These are phyloP conservation scores for Streptanthus diversifolius DNA, from an alignment of 345 rosid species.

Conservation along the genomic window DNA sequence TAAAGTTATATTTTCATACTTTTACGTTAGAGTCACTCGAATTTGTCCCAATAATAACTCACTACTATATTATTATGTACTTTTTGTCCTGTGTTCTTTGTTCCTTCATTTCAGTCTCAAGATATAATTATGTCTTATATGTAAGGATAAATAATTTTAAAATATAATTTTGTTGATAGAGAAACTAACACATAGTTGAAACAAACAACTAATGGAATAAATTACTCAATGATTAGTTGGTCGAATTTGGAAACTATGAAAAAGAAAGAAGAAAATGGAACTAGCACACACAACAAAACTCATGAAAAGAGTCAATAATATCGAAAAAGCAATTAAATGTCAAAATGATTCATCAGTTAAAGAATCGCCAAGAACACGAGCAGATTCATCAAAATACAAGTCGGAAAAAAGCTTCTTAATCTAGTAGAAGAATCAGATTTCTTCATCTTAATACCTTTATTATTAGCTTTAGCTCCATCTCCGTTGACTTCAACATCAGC, in stretches of 20 bases:
- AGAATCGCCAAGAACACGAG: slow-evolving; percentile 10
- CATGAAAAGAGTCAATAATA: not conserved
- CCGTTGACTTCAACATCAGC: slow-evolving; percentile 45
- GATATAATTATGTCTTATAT: not conserved
- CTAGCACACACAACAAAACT: not conserved
- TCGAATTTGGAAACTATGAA: not conserved
- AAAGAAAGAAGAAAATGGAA: not conserved
- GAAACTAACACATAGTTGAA: not conserved
- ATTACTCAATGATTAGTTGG: not conserved
- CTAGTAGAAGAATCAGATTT: slow-evolving; percentile 25
- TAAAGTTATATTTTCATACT: not conserved
- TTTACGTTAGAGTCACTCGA: not conserved
- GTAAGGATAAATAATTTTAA: not conserved
- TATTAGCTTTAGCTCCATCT: slow-evolving; percentile 27
- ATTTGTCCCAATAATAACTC: too few relatives aligned
- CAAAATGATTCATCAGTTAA: not conserved
- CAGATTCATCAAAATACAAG: slow-evolving; percentile 20
- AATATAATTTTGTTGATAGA: not conserved
- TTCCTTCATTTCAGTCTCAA: not conserved
- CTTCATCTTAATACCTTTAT: slow-evolving; percentile 44
- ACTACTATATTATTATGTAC: not conserved
- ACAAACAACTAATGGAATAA: slow-evolving; percentile 4
- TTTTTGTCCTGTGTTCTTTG: not conserved
- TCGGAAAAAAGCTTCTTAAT: not conserved
- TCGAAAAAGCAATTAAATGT: not conserved